Conservation (phyloP, 805 yeast genomes). For the Zygoascus tannicola region DNA sequence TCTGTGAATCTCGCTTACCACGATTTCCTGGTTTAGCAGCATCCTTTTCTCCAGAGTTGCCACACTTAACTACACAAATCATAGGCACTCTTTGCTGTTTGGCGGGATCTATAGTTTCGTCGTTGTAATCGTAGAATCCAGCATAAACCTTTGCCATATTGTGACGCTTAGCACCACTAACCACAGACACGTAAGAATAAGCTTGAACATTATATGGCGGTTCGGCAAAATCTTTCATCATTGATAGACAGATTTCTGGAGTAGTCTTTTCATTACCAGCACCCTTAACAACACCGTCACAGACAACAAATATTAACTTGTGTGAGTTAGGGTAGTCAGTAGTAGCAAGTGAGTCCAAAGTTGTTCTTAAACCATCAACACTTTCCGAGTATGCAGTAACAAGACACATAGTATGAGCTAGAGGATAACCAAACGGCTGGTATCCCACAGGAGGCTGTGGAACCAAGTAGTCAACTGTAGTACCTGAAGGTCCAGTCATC, state of each 20-base stretch:
- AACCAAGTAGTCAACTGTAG: slow-evolving; percentile 43
- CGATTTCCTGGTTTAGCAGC: slow-evolving; percentile 82
- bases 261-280: slow-evolving; percentile 83
- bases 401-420: slow-evolving; percentile 61
- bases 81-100: slow-evolving; percentile 79
- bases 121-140: slow-evolving; percentile 85
- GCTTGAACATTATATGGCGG: slow-evolving; percentile 72
- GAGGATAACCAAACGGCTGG: slow-evolving; percentile 79
- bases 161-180: slow-evolving; percentile 88
- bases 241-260: slow-evolving; percentile 77
- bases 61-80: slow-evolving; percentile 70
- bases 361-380: slow-evolving; percentile 72
- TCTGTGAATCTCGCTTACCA: slow-evolving; percentile 93
- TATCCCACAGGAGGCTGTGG: slow-evolving; percentile 87
- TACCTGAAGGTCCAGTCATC: slow-evolving; percentile 5
- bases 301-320: slow-evolving; percentile 71
- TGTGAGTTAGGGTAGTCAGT: slow-evolving; percentile 95
- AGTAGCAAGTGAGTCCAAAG: slow-evolving; percentile 87
- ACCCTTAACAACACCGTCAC: slow-evolving; percentile 94
- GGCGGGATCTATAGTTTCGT: slow-evolving; percentile 60
- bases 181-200: slow-evolving; percentile 88
- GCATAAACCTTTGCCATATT: slow-evolving; percentile 96
- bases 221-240: slow-evolving; percentile 73
- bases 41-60: slow-evolving; percentile 72
- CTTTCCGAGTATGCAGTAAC: slow-evolving; percentile 97